Conservation (phyloP, 495 filamentous ascomycete genomes). For the Neurospora discreta region DNA sequence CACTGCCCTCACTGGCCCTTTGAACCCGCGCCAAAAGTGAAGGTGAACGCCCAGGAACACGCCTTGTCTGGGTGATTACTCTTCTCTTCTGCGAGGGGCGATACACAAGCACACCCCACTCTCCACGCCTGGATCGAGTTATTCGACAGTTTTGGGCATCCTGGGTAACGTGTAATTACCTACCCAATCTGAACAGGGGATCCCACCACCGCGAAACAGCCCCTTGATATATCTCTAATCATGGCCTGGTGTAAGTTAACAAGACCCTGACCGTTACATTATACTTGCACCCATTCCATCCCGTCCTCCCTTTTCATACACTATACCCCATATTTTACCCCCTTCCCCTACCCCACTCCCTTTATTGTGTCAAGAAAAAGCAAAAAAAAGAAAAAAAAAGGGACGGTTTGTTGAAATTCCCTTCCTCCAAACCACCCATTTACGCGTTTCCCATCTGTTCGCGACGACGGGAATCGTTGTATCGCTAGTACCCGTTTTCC, state of each 20-base stretch:
- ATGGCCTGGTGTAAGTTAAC: background rate
- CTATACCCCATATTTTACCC: background rate
- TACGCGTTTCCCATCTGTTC: background rate
- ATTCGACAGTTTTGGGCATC: background rate
- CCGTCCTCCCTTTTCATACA: background rate
- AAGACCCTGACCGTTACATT: background rate
- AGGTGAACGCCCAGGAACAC: background rate
- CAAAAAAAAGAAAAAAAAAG: background rate
- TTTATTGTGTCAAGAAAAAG: background rate
- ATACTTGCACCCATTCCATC: background rate
- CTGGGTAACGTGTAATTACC: background rate
- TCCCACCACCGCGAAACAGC: background rate
- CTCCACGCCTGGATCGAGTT: background rate
- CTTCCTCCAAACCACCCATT: background rate
- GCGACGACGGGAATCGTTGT: background rate
- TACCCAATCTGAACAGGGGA: background rate
- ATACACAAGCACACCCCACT: background rate
- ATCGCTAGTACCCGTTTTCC: background rate
- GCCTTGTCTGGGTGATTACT: background rate
- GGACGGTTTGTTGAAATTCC: background rate
- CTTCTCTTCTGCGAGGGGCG: background rate
- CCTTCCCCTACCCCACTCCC: background rate
- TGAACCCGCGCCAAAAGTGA: background rate
- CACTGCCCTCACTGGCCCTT: background rate
- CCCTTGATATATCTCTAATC: background rate